A percentile compares a stretch with the other conserved stretches of the same genome.
phyloP scores from a whole-genome alignment of 352 stramenopile genomes.

The Globisporangium solare region DNA sequence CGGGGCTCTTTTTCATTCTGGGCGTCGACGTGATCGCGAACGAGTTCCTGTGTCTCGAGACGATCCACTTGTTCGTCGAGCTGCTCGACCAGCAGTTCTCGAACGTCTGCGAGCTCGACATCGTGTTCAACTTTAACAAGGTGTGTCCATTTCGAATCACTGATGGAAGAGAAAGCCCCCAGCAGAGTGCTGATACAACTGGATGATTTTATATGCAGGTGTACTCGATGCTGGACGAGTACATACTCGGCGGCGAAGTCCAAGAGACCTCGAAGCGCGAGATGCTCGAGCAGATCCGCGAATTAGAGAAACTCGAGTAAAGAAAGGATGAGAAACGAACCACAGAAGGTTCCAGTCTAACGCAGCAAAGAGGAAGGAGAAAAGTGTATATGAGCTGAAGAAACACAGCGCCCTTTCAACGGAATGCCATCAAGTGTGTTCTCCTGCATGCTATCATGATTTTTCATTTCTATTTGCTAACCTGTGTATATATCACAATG shows the following conservation, averaged over 20 bases:
- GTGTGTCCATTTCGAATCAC: slow-evolving; percentile 17
- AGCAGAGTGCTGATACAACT: too few relatives aligned
- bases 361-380: too few relatives aligned
- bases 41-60: slow-evolving; percentile 97
- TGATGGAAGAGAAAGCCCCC: neutral
- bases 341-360: too few relatives aligned
- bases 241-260: slow-evolving; percentile 92
- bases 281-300: slow-evolving; percentile 90
- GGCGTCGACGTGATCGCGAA: slow-evolving; percentile 96
- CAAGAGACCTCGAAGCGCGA: slow-evolving; percentile 91
- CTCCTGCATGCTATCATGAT: too few relatives aligned
- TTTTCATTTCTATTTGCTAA: too few relatives aligned
- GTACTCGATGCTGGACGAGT: slow-evolving; percentile 94
- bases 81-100: slow-evolving; percentile 97
- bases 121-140: slow-evolving; percentile 96
- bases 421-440: too few relatives aligned
- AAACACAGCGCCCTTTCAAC: too few relatives aligned
- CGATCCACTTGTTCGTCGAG: slow-evolving; percentile 98
- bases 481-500: too few relatives aligned
- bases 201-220: slow-evolving; percentile 31
- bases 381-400: too few relatives aligned
- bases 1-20: slow-evolving; percentile 98
- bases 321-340: too few relatives aligned
- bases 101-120: slow-evolving; percentile 98
- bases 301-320: slow-evolving; percentile 91